Percentiles rank a stretch among this genome's conserved stretches.
phyloP scores from a whole-genome alignment of 148 eudicot genomes.

The Heliamphora exappendiculata region DNA sequence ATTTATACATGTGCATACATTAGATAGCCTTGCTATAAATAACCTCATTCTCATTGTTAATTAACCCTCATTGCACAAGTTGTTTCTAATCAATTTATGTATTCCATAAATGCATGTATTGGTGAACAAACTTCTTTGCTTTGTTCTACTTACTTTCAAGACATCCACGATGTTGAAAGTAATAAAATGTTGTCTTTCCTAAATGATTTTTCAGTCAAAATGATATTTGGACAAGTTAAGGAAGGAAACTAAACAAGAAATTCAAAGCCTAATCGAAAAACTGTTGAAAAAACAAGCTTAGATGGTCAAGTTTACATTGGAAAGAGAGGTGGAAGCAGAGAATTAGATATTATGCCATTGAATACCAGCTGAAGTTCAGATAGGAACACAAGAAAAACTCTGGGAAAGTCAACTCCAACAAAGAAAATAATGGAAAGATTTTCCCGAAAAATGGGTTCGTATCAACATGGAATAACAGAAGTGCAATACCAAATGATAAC shows the following conservation, averaged over 20 bases:
- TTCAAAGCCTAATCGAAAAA: neutral
- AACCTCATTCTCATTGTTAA: too few relatives aligned
- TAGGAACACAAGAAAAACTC: neutral
- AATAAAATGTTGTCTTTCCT: neutral
- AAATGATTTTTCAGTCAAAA: slow-evolving; percentile 4
- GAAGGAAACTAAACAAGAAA: slow-evolving; percentile 2
- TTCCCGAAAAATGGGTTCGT: slow-evolving; percentile 25
- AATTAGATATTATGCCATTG: neutral
- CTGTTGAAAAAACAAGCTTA: slow-evolving; percentile 4
- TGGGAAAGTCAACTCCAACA: slow-evolving; percentile 11
- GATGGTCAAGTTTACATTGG: slow-evolving; percentile 6
- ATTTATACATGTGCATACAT: too few relatives aligned
- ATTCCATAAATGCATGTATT: too few relatives aligned
- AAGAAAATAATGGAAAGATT: slow-evolving; percentile 19
- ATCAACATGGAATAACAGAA: slow-evolving; percentile 28
- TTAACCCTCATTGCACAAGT: too few relatives aligned
- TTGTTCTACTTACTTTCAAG: slow-evolving; percentile 13
- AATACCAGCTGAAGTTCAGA: neutral
- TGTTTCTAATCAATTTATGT: too few relatives aligned
- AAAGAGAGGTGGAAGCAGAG: slow-evolving; percentile 1
- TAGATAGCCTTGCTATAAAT: too few relatives aligned
- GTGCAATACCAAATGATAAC: slow-evolving; percentile 16
- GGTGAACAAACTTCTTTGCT: too few relatives aligned
- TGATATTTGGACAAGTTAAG: neutral
- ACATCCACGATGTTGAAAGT: neutral